A percentile compares a stretch with the other conserved stretches of the same genome.
Conservation (phyloP, 768 basidiomycete genomes). For the Hydnomerulius pinastri region DNA sequence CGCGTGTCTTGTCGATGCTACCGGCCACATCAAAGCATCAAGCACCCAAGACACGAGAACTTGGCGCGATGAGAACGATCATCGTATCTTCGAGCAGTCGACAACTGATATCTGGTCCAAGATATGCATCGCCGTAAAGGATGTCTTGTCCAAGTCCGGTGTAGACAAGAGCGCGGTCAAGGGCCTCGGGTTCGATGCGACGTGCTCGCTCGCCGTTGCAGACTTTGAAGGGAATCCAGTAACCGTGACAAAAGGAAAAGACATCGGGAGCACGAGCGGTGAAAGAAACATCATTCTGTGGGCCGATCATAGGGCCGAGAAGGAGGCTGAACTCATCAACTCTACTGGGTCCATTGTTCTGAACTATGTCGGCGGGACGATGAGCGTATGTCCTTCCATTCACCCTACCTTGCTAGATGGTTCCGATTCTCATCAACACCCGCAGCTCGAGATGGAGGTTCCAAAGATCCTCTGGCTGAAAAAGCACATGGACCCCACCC, state of each 20-base stretch:
- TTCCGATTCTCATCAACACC: slow-evolving; percentile 8
- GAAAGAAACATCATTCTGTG: slow-evolving; percentile 90
- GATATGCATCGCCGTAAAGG: slow-evolving; percentile 61
- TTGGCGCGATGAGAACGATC: slow-evolving; percentile 81
- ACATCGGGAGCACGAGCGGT: slow-evolving; percentile 57
- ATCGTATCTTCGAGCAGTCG: slow-evolving; percentile 96
- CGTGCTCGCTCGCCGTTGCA: slow-evolving; percentile 91
- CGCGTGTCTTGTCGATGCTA: slow-evolving; percentile 71
- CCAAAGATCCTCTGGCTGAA: slow-evolving; percentile 98
- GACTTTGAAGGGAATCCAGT: slow-evolving; percentile 75
- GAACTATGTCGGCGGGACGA: slow-evolving; percentile 93
- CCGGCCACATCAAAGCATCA: slow-evolving; percentile 75
- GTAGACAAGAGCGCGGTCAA: slow-evolving; percentile 65
- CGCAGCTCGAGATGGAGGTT: slow-evolving; percentile 95
- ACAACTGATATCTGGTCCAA: slow-evolving; percentile 84
- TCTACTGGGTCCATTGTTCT: slow-evolving; percentile 79
- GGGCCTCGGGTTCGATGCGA: slow-evolving; percentile 94
- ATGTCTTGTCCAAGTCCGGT: slow-evolving; percentile 59
- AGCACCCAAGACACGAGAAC: slow-evolving; percentile 82
- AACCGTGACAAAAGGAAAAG: slow-evolving; percentile 66
- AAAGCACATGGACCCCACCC: slow-evolving; percentile 71
- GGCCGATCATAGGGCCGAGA: slow-evolving; percentile 95
- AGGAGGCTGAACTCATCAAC: slow-evolving; percentile 91
- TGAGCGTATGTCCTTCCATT: slow-evolving; percentile 65
- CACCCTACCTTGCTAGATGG: not conserved